Evolutionary conservation across 331 rosid species (phyloP), one percentile per base, ranked within the genome.

Genomic region (Quercus tomentella): DNA sequence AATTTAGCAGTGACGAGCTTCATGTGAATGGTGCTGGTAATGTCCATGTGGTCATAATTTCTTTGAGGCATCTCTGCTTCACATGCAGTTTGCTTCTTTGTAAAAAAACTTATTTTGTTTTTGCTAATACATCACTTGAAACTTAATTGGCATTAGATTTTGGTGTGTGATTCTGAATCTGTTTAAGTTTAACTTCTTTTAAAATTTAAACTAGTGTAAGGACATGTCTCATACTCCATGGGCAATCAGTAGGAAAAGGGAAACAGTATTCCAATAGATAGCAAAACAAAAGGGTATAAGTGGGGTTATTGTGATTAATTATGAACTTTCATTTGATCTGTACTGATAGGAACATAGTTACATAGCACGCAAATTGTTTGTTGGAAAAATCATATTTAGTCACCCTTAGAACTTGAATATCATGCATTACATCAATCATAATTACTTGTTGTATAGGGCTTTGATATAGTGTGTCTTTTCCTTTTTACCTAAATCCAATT

Each of bases 1-100:
- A 86, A 91, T 76, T 83, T 91, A 86, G 83, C 18, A 90, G 98
- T 95, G 92, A 88, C 96, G 81, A 87, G 75, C 78, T 85, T 84
- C 86, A 83, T 84, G 73, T 76, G 82, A 84, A 76, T 89, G 76
- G 61, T 81, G 75, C 90, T 85, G 87, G 87, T 88, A 84, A 80
- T 77, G 80, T 84, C 80, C 83, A 66, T 75, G 55, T 74, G 77
- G 76, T 81, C 58, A 58, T 71, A 68, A 81, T 82, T 37, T 73
- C 71, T 30, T 30, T 81, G 81, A 79, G 77, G 83, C 82, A 22
- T 55, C 73, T 84, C 79, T 86, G 86, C 84, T 70, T 80, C 62
- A 37, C 74, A 26, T 71, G 84, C 82, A 79, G 51, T 85, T 83
- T 83, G 83, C 84, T 84, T 81, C 81, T 79, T 25, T 43, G 62